Base-by-base conservation (phyloP, 345 rosid genomes). In the Camelina laxa region DNA sequence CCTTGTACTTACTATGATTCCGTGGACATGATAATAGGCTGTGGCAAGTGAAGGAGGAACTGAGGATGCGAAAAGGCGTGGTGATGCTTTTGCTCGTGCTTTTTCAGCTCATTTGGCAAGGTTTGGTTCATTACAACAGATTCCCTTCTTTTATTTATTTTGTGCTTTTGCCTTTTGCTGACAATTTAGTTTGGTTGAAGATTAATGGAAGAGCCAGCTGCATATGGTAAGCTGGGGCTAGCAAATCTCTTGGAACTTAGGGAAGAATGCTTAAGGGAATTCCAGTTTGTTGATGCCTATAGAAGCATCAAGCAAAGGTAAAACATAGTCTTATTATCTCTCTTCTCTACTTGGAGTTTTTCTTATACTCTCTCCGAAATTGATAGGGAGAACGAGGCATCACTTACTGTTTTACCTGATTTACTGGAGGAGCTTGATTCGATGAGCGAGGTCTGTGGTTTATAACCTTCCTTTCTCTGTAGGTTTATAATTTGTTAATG, bases 1-100 rank as follows among this genome's bases (percentile, higher is more conserved):
- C 64, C 3, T 2, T 7, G 54, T 20, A 68, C 74, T 47, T 36
- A 76, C 45, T 27, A 2, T 50, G n/a, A 45, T 30, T 42, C 39
- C 16, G 21, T 82, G 53, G 64, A 60, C 65, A 76, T 76, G 67
- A 47, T 78, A 76, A 64, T 71, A 95, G 99, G 99, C 99, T 39
- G 99, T 92, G 76, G 98, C 99, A 79, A 95, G 99, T 84, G 99
- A 92, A 87, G 99, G 99, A 24, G 97, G 98, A 77, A 92, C 91
- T 3, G 99, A 92, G 60, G 98, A 95, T 82, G 98, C 97, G 16
- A 90, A 88, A 83, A 87, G 96, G 82, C 89, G 99, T 62, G 99
- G 99, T 41, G 98, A 95, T 77, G 99, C 99, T 73, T 95, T 95
- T 81, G 98, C 98, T 69, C 89, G 91, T 84, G 99, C 98, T 45